A percentile compares a stretch with the other conserved stretches of the same genome.
Conservation (phyloP, 169 alveolate genomes). For the Blepharisma undulans region DNA sequence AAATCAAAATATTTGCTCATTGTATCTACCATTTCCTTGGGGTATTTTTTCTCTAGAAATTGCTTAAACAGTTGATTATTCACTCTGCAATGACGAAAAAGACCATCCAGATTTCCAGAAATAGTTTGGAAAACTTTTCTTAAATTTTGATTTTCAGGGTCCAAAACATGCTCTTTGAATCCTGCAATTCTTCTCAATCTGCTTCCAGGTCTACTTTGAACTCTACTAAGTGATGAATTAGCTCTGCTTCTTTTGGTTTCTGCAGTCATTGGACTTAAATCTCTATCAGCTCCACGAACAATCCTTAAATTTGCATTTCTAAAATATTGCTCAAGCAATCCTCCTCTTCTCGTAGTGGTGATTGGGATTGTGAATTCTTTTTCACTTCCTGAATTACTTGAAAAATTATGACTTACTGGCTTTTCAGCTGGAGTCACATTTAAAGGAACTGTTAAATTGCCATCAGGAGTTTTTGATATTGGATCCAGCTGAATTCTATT, state of each 20-base stretch:
- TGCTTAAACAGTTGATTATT: not conserved
- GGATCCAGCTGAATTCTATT: not conserved
- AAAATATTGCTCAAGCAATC: not conserved
- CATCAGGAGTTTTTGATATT: not conserved
- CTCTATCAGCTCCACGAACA: not conserved
- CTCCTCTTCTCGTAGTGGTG: not conserved
- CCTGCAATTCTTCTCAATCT: not conserved
- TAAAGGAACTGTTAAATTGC: not conserved
- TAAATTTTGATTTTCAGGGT: not conserved
- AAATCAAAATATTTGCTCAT: not conserved
- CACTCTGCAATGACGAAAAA: not conserved
- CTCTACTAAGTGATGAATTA: not conserved
- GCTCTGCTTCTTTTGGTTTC: not conserved
- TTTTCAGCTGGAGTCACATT: not conserved
- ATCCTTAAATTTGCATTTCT: not conserved
- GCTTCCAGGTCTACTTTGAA: not conserved
- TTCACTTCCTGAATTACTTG: not conserved
- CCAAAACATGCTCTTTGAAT: not conserved
- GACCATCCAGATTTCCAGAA: not conserved
- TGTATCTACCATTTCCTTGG: conserved; percentile 16
- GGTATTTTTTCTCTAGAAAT: conserved; percentile 2
- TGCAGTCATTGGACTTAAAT: not conserved
- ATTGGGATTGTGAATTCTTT: not conserved
- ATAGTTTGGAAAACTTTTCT: not conserved
- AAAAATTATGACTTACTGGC: not conserved